Conservation (phyloP, 106 monocot genomes). For the Dactylorhiza incarnata region DNA sequence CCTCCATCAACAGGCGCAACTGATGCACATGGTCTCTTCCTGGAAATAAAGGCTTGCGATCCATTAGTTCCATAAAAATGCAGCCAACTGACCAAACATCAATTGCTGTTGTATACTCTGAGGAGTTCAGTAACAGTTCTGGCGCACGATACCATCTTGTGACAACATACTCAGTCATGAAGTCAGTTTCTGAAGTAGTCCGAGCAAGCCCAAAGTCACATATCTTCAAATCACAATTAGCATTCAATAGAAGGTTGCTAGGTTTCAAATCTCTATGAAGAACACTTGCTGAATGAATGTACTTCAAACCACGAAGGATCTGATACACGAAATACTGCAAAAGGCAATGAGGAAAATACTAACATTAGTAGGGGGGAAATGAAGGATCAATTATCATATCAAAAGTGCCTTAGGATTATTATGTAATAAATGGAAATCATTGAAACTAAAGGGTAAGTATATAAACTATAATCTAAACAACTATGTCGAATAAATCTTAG, state of each 20-base stretch:
- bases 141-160: slow-evolving; percentile 98
- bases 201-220: slow-evolving; percentile 98
- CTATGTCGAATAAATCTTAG: too few relatives aligned
- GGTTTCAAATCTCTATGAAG: slow-evolving; percentile 99
- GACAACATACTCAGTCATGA: slow-evolving; percentile 98
- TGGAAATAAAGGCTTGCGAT: slow-evolving; percentile 85
- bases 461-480: too few relatives aligned
- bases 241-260: slow-evolving; percentile 94
- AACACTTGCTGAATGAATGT: slow-evolving; percentile 97
- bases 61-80: slow-evolving; percentile 99
- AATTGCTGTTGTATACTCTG: slow-evolving; percentile 91
- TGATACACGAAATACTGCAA: slow-evolving; percentile 97
- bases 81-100: slow-evolving; percentile 99
- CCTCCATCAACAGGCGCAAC: slow-evolving; percentile 91
- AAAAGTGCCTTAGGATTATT: too few relatives aligned
- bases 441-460: too few relatives aligned
- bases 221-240: slow-evolving; percentile 94
- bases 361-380: background rate
- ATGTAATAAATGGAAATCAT: too few relatives aligned
- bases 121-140: slow-evolving; percentile 82
- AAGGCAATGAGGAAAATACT: background rate
- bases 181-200: slow-evolving; percentile 94
- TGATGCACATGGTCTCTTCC: slow-evolving; percentile 98
- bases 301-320: slow-evolving; percentile 92
- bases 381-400: background rate